Evolutionary conservation across 331 rosid genomes (phyloP).

Genomic region (Acacia concinna): DNA sequence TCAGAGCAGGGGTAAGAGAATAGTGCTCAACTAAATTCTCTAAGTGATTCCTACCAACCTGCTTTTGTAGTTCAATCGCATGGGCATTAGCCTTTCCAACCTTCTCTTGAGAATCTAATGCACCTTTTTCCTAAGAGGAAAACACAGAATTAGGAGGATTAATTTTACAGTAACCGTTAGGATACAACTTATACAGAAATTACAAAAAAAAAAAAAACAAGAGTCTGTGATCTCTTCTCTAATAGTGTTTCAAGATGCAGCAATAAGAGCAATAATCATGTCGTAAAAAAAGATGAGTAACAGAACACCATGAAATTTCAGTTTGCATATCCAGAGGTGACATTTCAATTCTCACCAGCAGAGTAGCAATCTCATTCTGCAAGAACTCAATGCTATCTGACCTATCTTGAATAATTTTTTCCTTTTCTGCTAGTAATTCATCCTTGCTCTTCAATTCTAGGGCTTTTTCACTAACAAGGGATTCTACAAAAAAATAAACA

Average conservation of each 20-base stretch:
- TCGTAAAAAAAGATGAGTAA: not conserved
- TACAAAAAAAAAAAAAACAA: slow-evolving; percentile 2
- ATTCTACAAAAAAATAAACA: slow-evolving; percentile 48
- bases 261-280: not conserved
- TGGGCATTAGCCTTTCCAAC: slow-evolving; percentile 82
- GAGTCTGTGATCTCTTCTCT: slow-evolving; percentile 2
- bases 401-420: slow-evolving; percentile 48
- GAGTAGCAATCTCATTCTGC: slow-evolving; percentile 67
- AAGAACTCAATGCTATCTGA: slow-evolving; percentile 50
- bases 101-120: slow-evolving; percentile 57
- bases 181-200: not conserved
- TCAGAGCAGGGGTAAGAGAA: slow-evolving; percentile 20
- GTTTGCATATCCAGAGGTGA: not conserved
- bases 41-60: slow-evolving; percentile 49
- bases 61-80: slow-evolving; percentile 76
- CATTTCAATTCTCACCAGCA: slow-evolving; percentile 59
- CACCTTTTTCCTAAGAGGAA: slow-evolving; percentile 59
- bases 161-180: not conserved
- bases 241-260: not conserved
- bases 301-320: not conserved
- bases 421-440: slow-evolving; percentile 54
- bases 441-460: slow-evolving; percentile 60
- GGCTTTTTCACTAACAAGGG: slow-evolving; percentile 48
- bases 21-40: slow-evolving; percentile 8
- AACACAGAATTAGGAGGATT: not conserved